phyloP scores from a whole-genome alignment of 495 filamentous ascomycete genomes.

The Tetracladium marchalianum region DNA sequence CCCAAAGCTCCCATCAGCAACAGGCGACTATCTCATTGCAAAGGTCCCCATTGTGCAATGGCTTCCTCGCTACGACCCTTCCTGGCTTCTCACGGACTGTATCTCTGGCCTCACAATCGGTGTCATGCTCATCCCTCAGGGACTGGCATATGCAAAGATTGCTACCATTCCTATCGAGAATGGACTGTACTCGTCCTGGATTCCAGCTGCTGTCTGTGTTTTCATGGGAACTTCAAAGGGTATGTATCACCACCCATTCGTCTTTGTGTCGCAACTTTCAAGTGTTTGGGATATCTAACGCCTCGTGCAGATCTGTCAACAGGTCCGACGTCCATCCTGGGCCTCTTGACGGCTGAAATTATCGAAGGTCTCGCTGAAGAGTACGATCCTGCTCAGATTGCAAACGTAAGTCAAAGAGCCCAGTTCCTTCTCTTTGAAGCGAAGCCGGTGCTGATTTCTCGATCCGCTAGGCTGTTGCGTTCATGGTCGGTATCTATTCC shows the following conservation, averaged over 20 bases:
- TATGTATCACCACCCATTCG: constrained; percentile 12
- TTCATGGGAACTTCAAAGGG: constrained; percentile 49
- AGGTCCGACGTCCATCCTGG: constrained; percentile 42
- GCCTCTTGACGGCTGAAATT: constrained; percentile 38
- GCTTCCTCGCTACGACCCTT: constrained; percentile 35
- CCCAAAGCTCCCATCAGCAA: constrained; percentile 25
- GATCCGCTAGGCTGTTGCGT: constrained; percentile 29
- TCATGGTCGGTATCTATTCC: constrained; percentile 40
- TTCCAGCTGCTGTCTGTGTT: constrained; percentile 37
- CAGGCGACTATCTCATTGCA: constrained; percentile 34
- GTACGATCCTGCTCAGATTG: constrained; percentile 32
- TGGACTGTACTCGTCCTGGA: constrained; percentile 43
- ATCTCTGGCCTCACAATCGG: constrained; percentile 42
- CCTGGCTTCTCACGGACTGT: constrained; percentile 38
- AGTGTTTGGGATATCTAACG: too few species aligned
- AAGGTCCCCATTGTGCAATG: constrained; percentile 45
- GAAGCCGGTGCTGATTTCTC: too few species aligned
- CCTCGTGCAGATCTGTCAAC: constrained; percentile 31
- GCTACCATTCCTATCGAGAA: constrained; percentile 41
- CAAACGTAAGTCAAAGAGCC: constrained; percentile 9
- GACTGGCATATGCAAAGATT: constrained; percentile 40
- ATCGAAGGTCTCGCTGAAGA: constrained; percentile 28
- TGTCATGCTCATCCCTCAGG: constrained; percentile 41
- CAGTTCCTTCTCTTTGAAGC: too few species aligned
- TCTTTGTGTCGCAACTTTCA: too few species aligned